Conservation (phyloP, 805 yeast genomes). For the Wickerhamiella alocasiicola region DNA sequence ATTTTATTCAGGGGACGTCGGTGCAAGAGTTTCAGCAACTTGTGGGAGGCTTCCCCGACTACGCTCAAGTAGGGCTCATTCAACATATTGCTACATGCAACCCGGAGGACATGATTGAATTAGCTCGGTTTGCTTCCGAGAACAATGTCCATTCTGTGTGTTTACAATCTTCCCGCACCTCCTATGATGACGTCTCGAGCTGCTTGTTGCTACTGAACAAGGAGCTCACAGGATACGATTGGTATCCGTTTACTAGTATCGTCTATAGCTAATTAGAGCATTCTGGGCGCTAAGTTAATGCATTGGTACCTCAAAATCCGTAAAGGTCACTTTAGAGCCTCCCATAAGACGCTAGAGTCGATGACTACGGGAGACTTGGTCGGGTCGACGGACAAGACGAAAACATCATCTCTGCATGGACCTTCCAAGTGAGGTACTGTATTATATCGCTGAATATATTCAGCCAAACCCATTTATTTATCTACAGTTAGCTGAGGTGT, state of each 20-base stretch:
- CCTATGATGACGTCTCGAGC: neutral
- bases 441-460: neutral
- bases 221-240: neutral
- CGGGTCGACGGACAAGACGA: neutral
- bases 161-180: neutral
- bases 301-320: neutral
- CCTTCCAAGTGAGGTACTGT: neutral
- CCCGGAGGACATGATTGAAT: neutral
- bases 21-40: neutral
- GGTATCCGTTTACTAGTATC: neutral
- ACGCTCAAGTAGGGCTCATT: neutral
- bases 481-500: neutral
- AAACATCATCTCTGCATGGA: neutral
- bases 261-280: neutral
- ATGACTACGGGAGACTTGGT: neutral
- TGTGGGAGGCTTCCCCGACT: neutral
- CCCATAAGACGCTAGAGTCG: neutral
- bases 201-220: conserved; percentile 3
- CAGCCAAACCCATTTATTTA: conserved; percentile 3
- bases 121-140: neutral
- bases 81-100: neutral
- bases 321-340: neutral
- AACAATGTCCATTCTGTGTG: neutral
- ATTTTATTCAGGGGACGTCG: neutral
- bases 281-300: neutral